Conservation (phyloP, 805 yeast genomes). For the Cyberlindnera galapagoensis region DNA sequence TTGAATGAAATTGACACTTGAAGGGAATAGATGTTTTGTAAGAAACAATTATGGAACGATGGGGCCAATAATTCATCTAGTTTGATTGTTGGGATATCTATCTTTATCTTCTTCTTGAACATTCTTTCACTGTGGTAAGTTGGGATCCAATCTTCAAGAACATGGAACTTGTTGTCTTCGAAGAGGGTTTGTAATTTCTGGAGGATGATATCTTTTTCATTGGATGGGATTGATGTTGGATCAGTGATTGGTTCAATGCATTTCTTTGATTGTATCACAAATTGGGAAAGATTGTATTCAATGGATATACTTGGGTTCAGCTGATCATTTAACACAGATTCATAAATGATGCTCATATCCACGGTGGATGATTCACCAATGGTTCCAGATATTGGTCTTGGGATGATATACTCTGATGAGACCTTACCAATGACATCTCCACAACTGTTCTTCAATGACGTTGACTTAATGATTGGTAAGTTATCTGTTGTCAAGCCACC, state of each 20-base stretch:
- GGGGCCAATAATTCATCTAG: constrained; percentile 7
- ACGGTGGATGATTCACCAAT: too few relatives aligned
- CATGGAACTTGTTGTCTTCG: not conserved
- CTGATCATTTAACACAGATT: not conserved
- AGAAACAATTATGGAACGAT: constrained; percentile 18
- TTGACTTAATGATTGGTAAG: constrained; percentile 3
- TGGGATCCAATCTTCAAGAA: constrained; percentile 14
- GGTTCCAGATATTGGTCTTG: too few relatives aligned
- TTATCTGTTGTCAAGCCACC: constrained; percentile 8
- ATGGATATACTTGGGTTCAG: not conserved
- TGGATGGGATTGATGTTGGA: too few relatives aligned
- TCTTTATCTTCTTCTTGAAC: constrained; percentile 3
- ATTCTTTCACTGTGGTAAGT: constrained; percentile 8
- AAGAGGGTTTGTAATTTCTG: constrained; percentile 11
- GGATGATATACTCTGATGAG: too few relatives aligned
- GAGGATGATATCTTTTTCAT: not conserved
- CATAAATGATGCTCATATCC: too few relatives aligned
- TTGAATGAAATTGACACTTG: constrained; percentile 8
- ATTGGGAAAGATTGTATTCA: not conserved
- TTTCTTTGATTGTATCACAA: not conserved
- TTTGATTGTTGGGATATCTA: constrained; percentile 8
- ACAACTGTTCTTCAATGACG: constrained; percentile 1
- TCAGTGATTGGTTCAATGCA: not conserved
- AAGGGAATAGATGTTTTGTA: constrained; percentile 17
- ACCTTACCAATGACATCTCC: not conserved